phyloP scores from a whole-genome alignment of 495 filamentous ascomycete species.

The Penicillium silybi region DNA sequence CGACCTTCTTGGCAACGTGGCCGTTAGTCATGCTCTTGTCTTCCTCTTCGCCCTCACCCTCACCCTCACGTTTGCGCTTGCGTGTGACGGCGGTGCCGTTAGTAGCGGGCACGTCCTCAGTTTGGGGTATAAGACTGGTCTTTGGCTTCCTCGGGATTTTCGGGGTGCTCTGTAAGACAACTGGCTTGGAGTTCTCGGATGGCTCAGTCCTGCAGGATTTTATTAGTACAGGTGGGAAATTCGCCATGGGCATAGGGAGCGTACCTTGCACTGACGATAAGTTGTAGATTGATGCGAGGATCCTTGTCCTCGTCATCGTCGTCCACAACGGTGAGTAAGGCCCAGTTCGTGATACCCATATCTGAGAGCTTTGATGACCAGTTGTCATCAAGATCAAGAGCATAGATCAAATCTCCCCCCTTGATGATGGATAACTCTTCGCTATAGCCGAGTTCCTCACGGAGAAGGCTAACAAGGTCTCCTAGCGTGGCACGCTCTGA shows the following conservation, averaged over 20 bases:
- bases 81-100: constrained; percentile 23
- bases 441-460: constrained; percentile 68
- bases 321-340: constrained; percentile 81
- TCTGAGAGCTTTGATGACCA: constrained; percentile 72
- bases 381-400: constrained; percentile 84
- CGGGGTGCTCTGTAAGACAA: constrained; percentile 39
- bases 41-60: constrained; percentile 24
- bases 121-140: constrained; percentile 5
- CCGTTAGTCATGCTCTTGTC: constrained; percentile 39
- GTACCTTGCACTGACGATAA: constrained; percentile 51
- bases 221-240: constrained; percentile 5
- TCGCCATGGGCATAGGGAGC: not conserved
- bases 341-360: constrained; percentile 67
- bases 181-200: constrained; percentile 39
- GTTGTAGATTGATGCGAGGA: constrained; percentile 76
- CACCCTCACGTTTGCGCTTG: constrained; percentile 39
- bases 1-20: constrained; percentile 44
- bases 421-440: constrained; percentile 77
- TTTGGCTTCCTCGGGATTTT: constrained; percentile 53
- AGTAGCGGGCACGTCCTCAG: constrained; percentile 11
- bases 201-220: constrained; percentile 19
- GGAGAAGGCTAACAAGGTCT: constrained; percentile 73
- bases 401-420: constrained; percentile 73
- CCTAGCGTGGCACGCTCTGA: constrained; percentile 71
- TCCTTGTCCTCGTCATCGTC: constrained; percentile 86